These are phyloP conservation scores for Echium plantagineum DNA, from an alignment of 257 asterid genomes.

Conservation along the genomic window DNA sequence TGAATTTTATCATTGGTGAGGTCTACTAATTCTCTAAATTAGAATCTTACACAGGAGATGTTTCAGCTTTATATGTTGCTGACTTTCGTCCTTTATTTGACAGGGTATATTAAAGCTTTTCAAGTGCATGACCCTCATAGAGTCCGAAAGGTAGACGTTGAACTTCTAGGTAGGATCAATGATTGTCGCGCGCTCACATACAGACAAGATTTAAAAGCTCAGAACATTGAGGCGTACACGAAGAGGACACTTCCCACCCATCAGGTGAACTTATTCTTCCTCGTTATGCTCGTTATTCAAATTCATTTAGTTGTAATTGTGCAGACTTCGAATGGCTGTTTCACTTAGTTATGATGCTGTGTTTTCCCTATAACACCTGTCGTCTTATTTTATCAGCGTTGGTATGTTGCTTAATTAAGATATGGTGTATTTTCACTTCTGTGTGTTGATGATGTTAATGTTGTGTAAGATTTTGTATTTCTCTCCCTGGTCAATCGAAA, in stretches of 20 bases:
- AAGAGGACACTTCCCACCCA: constrained; percentile 76
- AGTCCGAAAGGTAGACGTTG: constrained; percentile 68
- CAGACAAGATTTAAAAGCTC: constrained; percentile 75
- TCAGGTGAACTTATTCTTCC: constrained; percentile 42
- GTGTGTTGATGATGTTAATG: too few species aligned
- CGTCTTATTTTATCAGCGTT: too few species aligned
- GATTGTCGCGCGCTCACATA: constrained; percentile 76
- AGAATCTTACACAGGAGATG: too few species aligned
- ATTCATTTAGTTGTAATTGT: constrained; percentile 3
- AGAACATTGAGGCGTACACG: constrained; percentile 42
- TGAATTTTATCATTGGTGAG: too few species aligned
- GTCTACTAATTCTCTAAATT: too few species aligned
- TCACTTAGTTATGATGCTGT: too few species aligned
- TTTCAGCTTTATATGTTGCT: neutral
- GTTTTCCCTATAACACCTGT: too few species aligned
- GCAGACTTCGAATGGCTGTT: neutral
- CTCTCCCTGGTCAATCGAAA: too few species aligned
- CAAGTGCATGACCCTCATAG: constrained; percentile 70
- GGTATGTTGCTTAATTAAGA: too few species aligned
- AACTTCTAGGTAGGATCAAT: constrained; percentile 77
- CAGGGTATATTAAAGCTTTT: constrained; percentile 86
- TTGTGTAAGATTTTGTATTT: too few species aligned
- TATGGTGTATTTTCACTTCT: too few species aligned
- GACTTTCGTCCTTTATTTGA: constrained; percentile 5
- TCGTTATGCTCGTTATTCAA: neutral